These are phyloP conservation scores for Aphanomyces stellatus DNA, from an alignment of 352 stramenopile species.

Conservation along the genomic window DNA sequence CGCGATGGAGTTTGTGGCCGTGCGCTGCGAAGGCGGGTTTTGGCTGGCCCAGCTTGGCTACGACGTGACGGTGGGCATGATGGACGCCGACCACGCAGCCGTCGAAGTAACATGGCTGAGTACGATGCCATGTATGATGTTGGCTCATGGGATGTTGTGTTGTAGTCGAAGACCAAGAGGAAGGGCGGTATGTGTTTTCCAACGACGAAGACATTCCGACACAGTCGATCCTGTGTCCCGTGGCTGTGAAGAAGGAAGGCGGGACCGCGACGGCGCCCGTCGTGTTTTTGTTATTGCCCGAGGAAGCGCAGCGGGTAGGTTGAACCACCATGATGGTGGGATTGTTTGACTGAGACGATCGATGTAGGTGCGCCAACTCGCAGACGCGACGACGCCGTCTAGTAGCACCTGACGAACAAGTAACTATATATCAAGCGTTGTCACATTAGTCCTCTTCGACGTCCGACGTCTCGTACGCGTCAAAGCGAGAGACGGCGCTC, in stretches of 20 bases:
- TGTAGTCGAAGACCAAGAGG: neutral
- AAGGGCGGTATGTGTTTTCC: neutral
- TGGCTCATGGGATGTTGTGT: neutral
- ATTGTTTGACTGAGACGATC: too few species aligned
- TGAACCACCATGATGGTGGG: too few species aligned
- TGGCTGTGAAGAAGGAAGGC: too few species aligned
- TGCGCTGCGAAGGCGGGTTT: neutral
- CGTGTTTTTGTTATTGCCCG: too few species aligned
- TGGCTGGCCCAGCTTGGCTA: conserved; percentile 17
- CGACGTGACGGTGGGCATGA: conserved; percentile 10
- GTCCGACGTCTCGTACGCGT: neutral
- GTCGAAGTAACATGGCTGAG: conserved; percentile 16
- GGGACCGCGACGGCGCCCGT: too few species aligned
- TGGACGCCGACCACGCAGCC: neutral
- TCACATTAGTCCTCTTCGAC: neutral
- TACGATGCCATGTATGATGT: neutral
- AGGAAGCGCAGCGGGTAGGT: too few species aligned
- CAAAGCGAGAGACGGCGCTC: neutral
- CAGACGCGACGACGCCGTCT: too few species aligned
- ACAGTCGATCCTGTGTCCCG: neutral
- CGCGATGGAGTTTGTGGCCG: conserved; percentile 6
- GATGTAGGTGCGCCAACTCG: too few species aligned
- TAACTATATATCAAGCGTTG: too few species aligned
- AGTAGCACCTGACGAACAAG: too few species aligned
- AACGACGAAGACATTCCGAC: conserved; percentile 4